Percentiles rank a stretch among this genome's conserved stretches.
Evolutionary conservation across 352 stramenopile genomes (phyloP).

Genomic region (Pythium plurisporium): DNA sequence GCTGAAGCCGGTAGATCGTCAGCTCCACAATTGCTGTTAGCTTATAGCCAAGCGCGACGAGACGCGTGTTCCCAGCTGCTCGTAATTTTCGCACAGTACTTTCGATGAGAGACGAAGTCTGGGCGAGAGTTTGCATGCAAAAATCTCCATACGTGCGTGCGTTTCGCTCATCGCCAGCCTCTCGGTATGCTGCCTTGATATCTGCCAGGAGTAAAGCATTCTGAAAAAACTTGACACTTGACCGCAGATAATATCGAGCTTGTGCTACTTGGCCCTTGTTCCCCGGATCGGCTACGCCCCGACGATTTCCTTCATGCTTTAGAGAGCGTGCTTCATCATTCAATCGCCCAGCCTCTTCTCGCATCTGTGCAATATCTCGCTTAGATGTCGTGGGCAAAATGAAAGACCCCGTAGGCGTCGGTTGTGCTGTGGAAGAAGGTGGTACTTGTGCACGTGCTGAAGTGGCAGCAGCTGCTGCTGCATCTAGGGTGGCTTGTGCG

Average conservation of each 20-base stretch:
- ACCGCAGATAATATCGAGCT: slow-evolving; percentile 70
- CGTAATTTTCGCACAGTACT: slow-evolving; percentile 71
- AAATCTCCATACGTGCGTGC: slow-evolving; percentile 59
- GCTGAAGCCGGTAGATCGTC: slow-evolving; percentile 78
- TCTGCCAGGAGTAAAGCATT: slow-evolving; percentile 75
- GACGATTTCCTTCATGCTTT: slow-evolving; percentile 79
- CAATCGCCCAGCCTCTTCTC: slow-evolving; percentile 40
- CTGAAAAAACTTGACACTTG: slow-evolving; percentile 81
- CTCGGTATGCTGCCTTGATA: slow-evolving; percentile 75
- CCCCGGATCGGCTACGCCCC: slow-evolving; percentile 38
- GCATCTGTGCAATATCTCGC: slow-evolving; percentile 51
- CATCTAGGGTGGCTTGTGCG: slow-evolving; percentile 2
- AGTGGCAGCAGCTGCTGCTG: slow-evolving; percentile 1
- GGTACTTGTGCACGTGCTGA: slow-evolving; percentile 9
- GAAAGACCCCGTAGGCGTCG: slow-evolving; percentile 30
- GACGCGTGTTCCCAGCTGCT: slow-evolving; percentile 44
- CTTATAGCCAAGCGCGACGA: slow-evolving; percentile 82
- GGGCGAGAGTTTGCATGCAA: slow-evolving; percentile 59
- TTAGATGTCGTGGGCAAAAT: slow-evolving; percentile 35
- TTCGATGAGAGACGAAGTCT: slow-evolving; percentile 79
- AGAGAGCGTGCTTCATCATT: slow-evolving; percentile 66
- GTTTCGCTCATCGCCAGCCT: slow-evolving; percentile 56
- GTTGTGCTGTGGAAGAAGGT: background rate
- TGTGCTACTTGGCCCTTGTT: slow-evolving; percentile 47
- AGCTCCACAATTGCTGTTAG: slow-evolving; percentile 73